Conservation (phyloP, 2,329 filamentous ascomycete species). For the Pseudogymnoascus sp. region DNA sequence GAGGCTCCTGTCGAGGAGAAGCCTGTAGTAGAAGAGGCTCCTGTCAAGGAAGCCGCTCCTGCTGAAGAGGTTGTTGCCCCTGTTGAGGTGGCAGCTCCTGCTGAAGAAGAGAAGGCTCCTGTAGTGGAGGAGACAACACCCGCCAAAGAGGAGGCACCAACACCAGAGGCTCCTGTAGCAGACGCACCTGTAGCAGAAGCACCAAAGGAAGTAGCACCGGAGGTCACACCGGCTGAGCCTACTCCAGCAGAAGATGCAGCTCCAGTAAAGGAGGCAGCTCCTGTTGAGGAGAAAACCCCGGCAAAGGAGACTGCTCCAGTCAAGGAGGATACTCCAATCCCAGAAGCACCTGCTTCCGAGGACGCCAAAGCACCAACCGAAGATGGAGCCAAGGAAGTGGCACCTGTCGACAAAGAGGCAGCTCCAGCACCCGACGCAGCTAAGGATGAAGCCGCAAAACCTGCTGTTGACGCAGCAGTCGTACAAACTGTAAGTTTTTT, state of each 20-base stretch:
- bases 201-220: conserved; percentile 1
- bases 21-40: neutral
- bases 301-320: neutral
- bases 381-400: neutral
- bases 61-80: neutral
- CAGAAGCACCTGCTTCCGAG: neutral
- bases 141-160: neutral
- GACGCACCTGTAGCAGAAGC: neutral
- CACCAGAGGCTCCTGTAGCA: neutral
- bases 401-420: neutral
- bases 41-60: neutral
- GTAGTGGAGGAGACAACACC: neutral
- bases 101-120: neutral
- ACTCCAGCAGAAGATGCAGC: neutral
- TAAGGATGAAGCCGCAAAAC: neutral
- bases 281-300: neutral
- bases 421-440: neutral
- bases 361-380: neutral
- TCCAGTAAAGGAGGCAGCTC: neutral
- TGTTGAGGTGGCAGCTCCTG: neutral
- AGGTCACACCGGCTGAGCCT: conserved; percentile 1
- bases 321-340: neutral
- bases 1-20: neutral
- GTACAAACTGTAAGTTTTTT: neutral
- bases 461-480: neutral